phyloP scores from a whole-genome alignment of 768 basidiomycete species.

The Boletus eberwhitei region DNA sequence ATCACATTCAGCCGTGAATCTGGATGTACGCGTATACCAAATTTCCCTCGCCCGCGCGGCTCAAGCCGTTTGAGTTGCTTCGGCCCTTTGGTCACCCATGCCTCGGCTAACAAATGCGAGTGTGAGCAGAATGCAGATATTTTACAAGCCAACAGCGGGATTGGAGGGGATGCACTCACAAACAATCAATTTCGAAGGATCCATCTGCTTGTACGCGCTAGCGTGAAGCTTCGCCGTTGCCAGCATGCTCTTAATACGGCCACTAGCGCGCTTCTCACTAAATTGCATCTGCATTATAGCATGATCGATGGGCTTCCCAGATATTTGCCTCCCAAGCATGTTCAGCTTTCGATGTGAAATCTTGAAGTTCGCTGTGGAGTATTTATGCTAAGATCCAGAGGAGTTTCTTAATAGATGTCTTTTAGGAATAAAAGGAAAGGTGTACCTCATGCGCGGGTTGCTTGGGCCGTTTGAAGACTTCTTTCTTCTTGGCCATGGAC shows the following conservation, averaged over 20 bases:
- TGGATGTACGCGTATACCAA: constrained; percentile 73
- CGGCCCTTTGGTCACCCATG: constrained; percentile 90
- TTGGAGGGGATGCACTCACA: constrained; percentile 47
- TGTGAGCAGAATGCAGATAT: background rate
- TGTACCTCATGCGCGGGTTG: constrained; percentile 30
- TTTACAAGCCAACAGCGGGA: background rate
- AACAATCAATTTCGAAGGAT: constrained; percentile 71
- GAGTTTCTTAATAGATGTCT: constrained; percentile 4
- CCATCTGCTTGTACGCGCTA: constrained; percentile 67
- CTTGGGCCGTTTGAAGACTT: constrained; percentile 16
- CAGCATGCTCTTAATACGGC: constrained; percentile 85
- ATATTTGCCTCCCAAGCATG: constrained; percentile 80
- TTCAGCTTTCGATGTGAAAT: constrained; percentile 93
- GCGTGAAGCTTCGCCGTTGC: constrained; percentile 86
- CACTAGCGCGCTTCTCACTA: constrained; percentile 87
- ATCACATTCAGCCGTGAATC: constrained; percentile 73
- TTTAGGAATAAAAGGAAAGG: background rate
- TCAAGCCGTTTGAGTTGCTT: constrained; percentile 65
- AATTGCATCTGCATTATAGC: constrained; percentile 98
- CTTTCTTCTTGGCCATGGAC: constrained; percentile 15
- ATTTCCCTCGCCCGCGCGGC: constrained; percentile 78
- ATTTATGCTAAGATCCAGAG: constrained; percentile 67
- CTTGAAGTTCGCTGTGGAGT: constrained; percentile 89
- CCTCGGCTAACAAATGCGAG: constrained; percentile 57
- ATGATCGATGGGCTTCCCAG: constrained; percentile 88